Evolutionary conservation across 169 alveolate genomes (phyloP), one percentile per base, ranked within the genome.

Genomic region (Cryptosporidium baileyi): DNA sequence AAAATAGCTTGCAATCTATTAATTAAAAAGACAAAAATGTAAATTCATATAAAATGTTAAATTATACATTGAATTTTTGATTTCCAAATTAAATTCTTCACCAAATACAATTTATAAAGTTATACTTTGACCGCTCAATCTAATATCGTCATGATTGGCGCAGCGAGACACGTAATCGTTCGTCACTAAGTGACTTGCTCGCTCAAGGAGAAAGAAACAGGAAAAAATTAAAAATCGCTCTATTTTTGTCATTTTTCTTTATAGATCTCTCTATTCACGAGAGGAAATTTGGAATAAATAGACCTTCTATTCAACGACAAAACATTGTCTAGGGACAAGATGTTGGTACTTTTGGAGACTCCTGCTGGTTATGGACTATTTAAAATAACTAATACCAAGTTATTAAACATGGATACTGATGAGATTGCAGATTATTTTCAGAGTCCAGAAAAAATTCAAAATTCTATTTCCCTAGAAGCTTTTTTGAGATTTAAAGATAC

Each of bases 281-380:
- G 19, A 47, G 19, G 59, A 4, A 47, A 9, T 26, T 47, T 47
- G 9, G 19, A n/a, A n/a, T n/a, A n/a, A n/a, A n/a, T n/a, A n/a
- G n/a, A n/a, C n/a, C n/a, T n/a, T n/a, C n/a, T n/a, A n/a, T n/a
- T n/a, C n/a, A 1, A 8, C 19, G 49, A 47, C 59, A n/a, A 3
- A 47, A 47, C 7, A 47, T 3, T 47, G 4, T 30, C 24, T 65
- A 65, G 62, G 81, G 40, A 54, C 22, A 93, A 90, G 74, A 97
- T 98, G 99, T 90, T 97, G 92, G 96, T 98, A 79, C 94, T 98
- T 28, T 93, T 97, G 63, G 99, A 98, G 91, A 98, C 99, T 22
- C 97, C 99, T 17, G 99, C 99, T 24, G 99, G 99, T 41, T 97
- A 96, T 90, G 99, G 99, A 63, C 95, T 98, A 36, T 98, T 98